Evolutionary conservation across 129 eudicot genomes (phyloP), one percentile per base, ranked within the genome.

Genomic region (Tanacetum coccineum): DNA sequence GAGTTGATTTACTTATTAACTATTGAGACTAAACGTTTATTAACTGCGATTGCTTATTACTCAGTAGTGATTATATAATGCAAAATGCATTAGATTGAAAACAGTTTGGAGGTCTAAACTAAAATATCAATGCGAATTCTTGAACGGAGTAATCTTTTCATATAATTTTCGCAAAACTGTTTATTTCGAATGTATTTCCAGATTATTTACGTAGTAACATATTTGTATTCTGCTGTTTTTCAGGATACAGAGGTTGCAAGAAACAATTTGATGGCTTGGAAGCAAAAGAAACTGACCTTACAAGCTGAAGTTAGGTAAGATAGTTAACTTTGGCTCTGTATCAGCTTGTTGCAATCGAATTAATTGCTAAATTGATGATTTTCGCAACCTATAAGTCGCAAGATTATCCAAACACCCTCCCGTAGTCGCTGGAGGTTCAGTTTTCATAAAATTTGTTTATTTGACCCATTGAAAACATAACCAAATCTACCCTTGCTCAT

Each of bases 301-400:
- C 70, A 74, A 49, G 92, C 96, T 44, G 89, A 88, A 88, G 93
- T 88, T 26, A 75, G 93, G 96, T 88, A 85, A 70, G 90, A 56
- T 77, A 53, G 66, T 26, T n/a, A 13, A 21, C 55, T 21, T 1
- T 36, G 8, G 52, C 28, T 51, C 10, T 42, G 20, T 56, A 5
- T 47, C 44, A 13, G 14, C 10, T 20, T 68, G 22, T 69, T 69
- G 13, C 28, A 19, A 42, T 11, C 13, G 17, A 19, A 40, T 15
- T 44, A 11, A 45, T 58, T 3, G 20, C 32, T 58, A 42, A 49
- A 22, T 69, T n/a, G 45, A 44, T n/a, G 42, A 36, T 36, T 36
- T 8, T 36, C 6, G 42, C 42, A 36, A 36, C 42, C 1, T 36
- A n/a, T 0, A 36, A 36, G 42, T 7, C 2, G 42, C 42, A 36